phyloP scores from a whole-genome alignment of 1,284 basidiomycete genomes.

The Cystobasidium slooffiae region DNA sequence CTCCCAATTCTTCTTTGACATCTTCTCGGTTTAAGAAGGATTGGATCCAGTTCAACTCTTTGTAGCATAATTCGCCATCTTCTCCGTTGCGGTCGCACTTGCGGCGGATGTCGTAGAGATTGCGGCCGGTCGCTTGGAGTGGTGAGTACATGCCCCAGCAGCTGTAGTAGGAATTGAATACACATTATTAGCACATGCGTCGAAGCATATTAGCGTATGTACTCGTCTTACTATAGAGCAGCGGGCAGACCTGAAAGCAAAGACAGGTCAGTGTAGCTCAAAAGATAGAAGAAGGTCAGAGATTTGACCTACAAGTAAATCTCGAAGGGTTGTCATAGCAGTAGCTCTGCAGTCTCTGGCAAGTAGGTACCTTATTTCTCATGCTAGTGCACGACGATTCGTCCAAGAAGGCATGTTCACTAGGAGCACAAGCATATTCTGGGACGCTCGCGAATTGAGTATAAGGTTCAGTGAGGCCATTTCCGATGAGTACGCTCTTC shows the following conservation, averaged over 20 bases:
- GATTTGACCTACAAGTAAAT: constrained; percentile 61
- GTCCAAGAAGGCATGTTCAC: constrained; percentile 58
- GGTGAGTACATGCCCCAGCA: constrained; percentile 61
- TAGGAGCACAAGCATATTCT: constrained; percentile 80
- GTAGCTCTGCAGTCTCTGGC: constrained; percentile 54
- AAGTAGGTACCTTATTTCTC: constrained; percentile 55
- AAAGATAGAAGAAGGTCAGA: background rate
- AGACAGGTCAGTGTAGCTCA: background rate
- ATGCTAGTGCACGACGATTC: constrained; percentile 52
- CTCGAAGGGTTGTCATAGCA: constrained; percentile 59
- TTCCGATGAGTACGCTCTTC: constrained; percentile 76
- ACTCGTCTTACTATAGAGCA: constrained; percentile 54
- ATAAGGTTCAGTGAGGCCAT: constrained; percentile 75
- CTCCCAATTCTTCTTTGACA: constrained; percentile 76
- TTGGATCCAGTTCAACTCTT: constrained; percentile 77
- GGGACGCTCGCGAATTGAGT: constrained; percentile 63
- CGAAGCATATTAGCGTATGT: constrained; percentile 39
- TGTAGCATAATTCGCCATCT: constrained; percentile 64
- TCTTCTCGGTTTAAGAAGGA: constrained; percentile 73
- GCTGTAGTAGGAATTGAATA: constrained; percentile 55
- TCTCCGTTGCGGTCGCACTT: constrained; percentile 69
- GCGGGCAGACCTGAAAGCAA: constrained; percentile 57
- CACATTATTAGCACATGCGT: constrained; percentile 33
- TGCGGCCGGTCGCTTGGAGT: constrained; percentile 60
- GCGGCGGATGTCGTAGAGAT: constrained; percentile 72